phyloP scores from a whole-genome alignment of 2,329 filamentous ascomycete species.

The Colletotrichum sp. region DNA sequence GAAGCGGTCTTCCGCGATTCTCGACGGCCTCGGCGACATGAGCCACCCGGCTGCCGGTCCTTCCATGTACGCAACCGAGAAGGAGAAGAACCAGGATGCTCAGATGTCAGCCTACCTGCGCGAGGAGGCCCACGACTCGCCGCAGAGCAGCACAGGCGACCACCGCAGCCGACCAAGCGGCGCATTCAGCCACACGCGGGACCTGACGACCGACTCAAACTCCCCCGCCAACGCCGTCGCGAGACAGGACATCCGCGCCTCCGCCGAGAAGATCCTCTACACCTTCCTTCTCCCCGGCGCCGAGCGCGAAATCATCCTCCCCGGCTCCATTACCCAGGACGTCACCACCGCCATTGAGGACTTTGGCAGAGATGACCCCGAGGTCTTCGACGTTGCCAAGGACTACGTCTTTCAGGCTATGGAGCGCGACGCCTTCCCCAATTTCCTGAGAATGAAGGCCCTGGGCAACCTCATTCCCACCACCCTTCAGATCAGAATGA shows the following conservation, averaged over 20 bases:
- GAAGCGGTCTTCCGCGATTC: slow-evolving; percentile 81
- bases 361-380: slow-evolving; percentile 90
- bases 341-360: slow-evolving; percentile 91
- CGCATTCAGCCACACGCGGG: slow-evolving; percentile 64
- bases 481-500: slow-evolving; percentile 84
- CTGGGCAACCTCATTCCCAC: slow-evolving; percentile 94
- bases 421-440: slow-evolving; percentile 98
- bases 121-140: slow-evolving; percentile 63
- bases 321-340: slow-evolving; percentile 82
- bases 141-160: slow-evolving; percentile 48
- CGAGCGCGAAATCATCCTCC: slow-evolving; percentile 93
- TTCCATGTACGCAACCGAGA: slow-evolving; percentile 68
- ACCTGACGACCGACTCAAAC: slow-evolving; percentile 75
- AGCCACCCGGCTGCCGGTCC: slow-evolving; percentile 63
- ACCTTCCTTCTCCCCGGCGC: slow-evolving; percentile 95
- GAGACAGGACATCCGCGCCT: slow-evolving; percentile 89
- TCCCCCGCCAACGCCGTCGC: slow-evolving; percentile 84
- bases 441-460: slow-evolving; percentile 93
- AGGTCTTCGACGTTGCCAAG: slow-evolving; percentile 96
- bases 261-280: slow-evolving; percentile 98
- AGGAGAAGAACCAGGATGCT: slow-evolving; percentile 82
- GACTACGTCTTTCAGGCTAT: slow-evolving; percentile 99
- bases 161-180: slow-evolving; percentile 54
- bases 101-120: slow-evolving; percentile 91
- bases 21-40: slow-evolving; percentile 76